phyloP scores from a whole-genome alignment of 129 eudicot species.

The Escallonia herrerae region DNA sequence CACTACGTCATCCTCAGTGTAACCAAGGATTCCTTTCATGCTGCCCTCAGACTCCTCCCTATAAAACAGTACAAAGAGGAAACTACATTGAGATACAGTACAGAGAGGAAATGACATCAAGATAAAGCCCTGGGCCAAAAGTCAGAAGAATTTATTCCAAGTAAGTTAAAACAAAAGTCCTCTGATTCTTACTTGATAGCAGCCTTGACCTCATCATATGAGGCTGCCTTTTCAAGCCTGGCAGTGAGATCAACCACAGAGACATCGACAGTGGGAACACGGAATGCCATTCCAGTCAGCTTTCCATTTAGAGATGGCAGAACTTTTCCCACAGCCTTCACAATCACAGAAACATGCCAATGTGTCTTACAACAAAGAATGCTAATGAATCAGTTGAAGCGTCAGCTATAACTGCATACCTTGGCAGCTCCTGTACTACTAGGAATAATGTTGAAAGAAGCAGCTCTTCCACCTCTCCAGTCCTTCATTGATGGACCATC shows the following conservation, averaged over 20 bases:
- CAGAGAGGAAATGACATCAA: too few relatives aligned
- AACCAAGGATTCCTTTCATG: constrained; percentile 68
- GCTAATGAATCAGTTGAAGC: too few relatives aligned
- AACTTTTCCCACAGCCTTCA: constrained; percentile 85
- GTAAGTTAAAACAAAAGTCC: too few relatives aligned
- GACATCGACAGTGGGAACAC: constrained; percentile 84
- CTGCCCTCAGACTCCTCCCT: constrained; percentile 60
- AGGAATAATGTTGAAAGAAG: constrained; percentile 84
- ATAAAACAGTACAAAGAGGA: background rate
- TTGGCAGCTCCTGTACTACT: constrained; percentile 96
- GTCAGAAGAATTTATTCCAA: too few relatives aligned
- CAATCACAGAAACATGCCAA: background rate
- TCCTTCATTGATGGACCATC: constrained; percentile 92
- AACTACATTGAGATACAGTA: background rate
- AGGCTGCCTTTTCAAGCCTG: constrained; percentile 70
- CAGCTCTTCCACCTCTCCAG: constrained; percentile 96
- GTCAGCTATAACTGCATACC: constrained; percentile 23
- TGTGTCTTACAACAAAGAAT: too few relatives aligned
- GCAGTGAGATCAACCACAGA: constrained; percentile 87
- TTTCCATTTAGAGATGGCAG: constrained; percentile 78
- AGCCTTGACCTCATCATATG: constrained; percentile 76
- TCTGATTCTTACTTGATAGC: constrained; percentile 52
- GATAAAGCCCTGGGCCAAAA: too few relatives aligned
- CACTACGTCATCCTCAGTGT: constrained; percentile 73
- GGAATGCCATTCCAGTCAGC: constrained; percentile 85